A percentile compares a stretch with the other conserved stretches of the same genome.
These are phyloP conservation scores for Aspergillus quadricinctus DNA, from an alignment of 2,329 filamentous ascomycete species.

Conservation along the genomic window DNA sequence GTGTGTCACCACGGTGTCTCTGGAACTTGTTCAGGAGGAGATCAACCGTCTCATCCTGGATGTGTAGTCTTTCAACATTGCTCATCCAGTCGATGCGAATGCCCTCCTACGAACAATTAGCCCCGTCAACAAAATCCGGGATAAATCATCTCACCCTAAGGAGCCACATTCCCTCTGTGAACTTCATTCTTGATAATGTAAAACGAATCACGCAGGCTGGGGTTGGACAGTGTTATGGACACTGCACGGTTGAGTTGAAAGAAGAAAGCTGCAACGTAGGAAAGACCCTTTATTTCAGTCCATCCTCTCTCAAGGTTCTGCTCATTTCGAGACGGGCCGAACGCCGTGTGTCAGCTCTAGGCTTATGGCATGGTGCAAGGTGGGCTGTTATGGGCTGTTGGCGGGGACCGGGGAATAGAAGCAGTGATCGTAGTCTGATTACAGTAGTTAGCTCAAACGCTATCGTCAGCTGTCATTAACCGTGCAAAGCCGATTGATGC, in stretches of 20 bases:
- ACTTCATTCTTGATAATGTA: slow-evolving; percentile 30
- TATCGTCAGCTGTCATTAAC: background rate
- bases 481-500: background rate
- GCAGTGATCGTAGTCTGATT: background rate
- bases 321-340: background rate
- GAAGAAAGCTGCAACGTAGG: background rate
- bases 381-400: background rate
- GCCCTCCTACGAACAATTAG: slow-evolving; percentile 25
- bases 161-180: slow-evolving; percentile 41
- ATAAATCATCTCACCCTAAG: slow-evolving; percentile 20
- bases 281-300: background rate
- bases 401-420: background rate
- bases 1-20: slow-evolving; percentile 36
- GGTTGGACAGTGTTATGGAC: background rate
- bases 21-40: slow-evolving; percentile 37
- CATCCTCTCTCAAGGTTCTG: background rate
- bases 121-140: background rate
- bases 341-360: background rate
- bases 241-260: background rate
- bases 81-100: slow-evolving; percentile 40
- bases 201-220: background rate
- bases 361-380: background rate
- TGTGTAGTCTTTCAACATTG: slow-evolving; percentile 33
- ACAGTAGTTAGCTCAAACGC: background rate
- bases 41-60: slow-evolving; percentile 29